Evolutionary conservation across 2,329 filamentous ascomycete species (phyloP).

Genomic region (Sphaerulina populicola): DNA sequence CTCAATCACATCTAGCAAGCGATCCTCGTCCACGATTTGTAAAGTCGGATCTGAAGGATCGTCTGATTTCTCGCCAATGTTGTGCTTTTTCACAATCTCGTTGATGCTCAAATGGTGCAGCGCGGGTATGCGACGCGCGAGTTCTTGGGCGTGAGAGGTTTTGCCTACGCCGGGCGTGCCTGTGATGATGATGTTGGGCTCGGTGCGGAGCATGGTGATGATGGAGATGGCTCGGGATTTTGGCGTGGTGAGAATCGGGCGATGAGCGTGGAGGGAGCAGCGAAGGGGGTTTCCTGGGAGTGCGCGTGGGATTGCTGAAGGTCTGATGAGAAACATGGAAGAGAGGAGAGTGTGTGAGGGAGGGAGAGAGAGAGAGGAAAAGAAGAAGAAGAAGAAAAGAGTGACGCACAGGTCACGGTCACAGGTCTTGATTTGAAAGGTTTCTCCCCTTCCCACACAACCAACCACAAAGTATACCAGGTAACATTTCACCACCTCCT

Average conservation of each 20-base stretch:
- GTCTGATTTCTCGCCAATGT: constrained; percentile 80
- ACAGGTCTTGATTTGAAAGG: too few species aligned
- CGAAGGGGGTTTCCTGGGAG: background rate
- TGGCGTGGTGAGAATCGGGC: background rate
- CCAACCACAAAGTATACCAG: too few species aligned
- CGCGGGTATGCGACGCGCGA: constrained; percentile 62
- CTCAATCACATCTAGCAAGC: constrained; percentile 85
- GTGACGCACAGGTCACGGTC: constrained; percentile 3
- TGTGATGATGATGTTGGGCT: constrained; percentile 87
- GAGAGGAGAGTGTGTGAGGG: too few species aligned
- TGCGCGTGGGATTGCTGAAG: constrained; percentile 1
- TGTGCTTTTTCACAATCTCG: constrained; percentile 78
- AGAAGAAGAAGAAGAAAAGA: too few species aligned
- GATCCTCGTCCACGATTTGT: constrained; percentile 91
- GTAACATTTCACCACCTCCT: too few species aligned
- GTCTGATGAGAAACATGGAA: constrained; percentile 14
- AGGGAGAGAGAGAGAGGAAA: background rate
- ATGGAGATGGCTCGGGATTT: background rate
- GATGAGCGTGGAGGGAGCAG: background rate
- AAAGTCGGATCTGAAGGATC: constrained; percentile 63
- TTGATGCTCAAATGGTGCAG: constrained; percentile 82
- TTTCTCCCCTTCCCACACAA: too few species aligned
- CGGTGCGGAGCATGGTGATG: constrained; percentile 35
- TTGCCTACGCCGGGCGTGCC: constrained; percentile 95
- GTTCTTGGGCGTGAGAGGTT: constrained; percentile 77